Base-by-base conservation (phyloP, 495 filamentous ascomycete genomes). In the Annulohypoxylon moriforme region DNA sequence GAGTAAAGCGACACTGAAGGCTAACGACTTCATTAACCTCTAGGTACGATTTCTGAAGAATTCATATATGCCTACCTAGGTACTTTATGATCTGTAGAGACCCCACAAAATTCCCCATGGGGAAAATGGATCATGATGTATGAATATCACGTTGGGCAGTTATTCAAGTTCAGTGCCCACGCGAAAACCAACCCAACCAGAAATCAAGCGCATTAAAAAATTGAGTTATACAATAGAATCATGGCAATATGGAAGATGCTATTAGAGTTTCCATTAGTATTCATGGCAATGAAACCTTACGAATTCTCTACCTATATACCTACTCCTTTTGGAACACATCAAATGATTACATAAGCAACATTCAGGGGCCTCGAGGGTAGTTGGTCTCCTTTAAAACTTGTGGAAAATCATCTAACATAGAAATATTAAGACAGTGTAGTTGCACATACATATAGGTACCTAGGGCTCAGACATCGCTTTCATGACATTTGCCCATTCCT, bases 401-500 rank as follows among this genome's bases (percentile, higher is more conserved):
- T 20, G 11, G 38, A 14, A 16, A 16, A 0, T 16, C 3, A n/a
- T 42, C 38, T 42, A 42, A 14, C 14, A 20, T 18, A 44, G n/a
- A 44, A 44, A 44, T 44, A 9, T 29, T 29, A 14, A 14, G 10
- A 49, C 18, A 24, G 36, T 4, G 7, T n/a, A 9, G 7, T 24
- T 29, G 24, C 4, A 8, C 22, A 50, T 14, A 27, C 0, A 24
- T 50, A 14, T 22, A 52, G 10, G 36, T 33, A 61, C 11, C 24
- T 61, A 58, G 49, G 53, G 14, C 18, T 49, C 34, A n/a, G 64
- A 47, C 64, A 64, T 55, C 16, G 61, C 61, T 16, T 53, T 64
- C 61, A 64, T 64, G 22, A 64, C 61, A 53, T 33, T 18, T 31
- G 61, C 20, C 61, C 61, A 64, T 27, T 64, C 47, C 13, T 64